Evolutionary conservation across 495 filamentous ascomycete genomes (phyloP).

Genomic region (Penicillium bialowiezense): DNA sequence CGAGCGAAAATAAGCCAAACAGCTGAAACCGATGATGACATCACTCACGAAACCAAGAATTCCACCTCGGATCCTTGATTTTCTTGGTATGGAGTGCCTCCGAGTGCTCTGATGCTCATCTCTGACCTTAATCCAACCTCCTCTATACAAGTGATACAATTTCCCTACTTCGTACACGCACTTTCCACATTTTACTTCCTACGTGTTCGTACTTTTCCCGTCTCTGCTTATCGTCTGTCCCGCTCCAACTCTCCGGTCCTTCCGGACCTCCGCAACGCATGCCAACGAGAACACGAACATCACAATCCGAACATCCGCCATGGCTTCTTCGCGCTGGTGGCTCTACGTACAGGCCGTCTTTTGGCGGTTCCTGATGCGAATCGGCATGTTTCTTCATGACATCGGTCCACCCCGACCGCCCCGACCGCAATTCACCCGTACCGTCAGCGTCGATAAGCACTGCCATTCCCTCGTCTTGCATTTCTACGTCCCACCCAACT

Average conservation of each 20-base stretch:
- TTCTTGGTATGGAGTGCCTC: constrained; percentile 1
- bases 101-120: background rate
- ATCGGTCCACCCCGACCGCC: constrained; percentile 66
- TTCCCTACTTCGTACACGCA: background rate
- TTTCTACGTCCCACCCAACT: constrained; percentile 76
- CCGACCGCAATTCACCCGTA: constrained; percentile 60
- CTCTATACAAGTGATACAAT: background rate
- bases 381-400: constrained; percentile 77
- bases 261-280: constrained; percentile 1
- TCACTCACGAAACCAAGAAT: constrained; percentile 1
- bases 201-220: background rate
- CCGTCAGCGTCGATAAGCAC: constrained; percentile 54
- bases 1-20: too few relatives aligned
- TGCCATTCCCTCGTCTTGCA: constrained; percentile 61
- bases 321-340: constrained; percentile 59
- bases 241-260: background rate
- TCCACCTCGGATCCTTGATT: constrained; percentile 3
- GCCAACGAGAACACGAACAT: background rate
- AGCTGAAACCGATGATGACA: background rate
- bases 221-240: background rate
- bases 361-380: constrained; percentile 74
- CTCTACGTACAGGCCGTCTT: constrained; percentile 69
- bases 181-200: background rate
- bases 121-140: background rate
- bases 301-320: constrained; percentile 14